These are phyloP conservation scores for Aspergillus incahuasiensis DNA, from an alignment of 495 filamentous ascomycete genomes.

Conservation along the genomic window DNA sequence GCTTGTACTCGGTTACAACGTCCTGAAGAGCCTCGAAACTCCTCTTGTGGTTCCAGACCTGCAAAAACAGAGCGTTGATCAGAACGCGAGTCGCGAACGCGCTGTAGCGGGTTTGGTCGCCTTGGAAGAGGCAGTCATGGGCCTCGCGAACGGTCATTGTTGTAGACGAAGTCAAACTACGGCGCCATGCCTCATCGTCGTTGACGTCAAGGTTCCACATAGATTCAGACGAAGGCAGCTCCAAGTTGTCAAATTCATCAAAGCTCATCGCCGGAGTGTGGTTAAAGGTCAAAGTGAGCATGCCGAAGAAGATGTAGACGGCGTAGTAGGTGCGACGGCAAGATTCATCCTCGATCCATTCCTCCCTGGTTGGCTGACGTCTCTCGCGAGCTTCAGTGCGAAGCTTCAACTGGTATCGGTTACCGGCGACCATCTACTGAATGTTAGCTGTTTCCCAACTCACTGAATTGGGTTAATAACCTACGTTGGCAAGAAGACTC, in stretches of 20 bases:
- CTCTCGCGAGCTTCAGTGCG: constrained; percentile 84
- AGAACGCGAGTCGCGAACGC: constrained; percentile 96
- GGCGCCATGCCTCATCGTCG: constrained; percentile 80
- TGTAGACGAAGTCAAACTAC: constrained; percentile 63
- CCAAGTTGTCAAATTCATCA: constrained; percentile 92
- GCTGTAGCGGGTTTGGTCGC: constrained; percentile 86
- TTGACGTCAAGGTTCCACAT: constrained; percentile 83
- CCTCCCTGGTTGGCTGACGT: constrained; percentile 67
- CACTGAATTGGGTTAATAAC: not conserved
- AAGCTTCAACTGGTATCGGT: constrained; percentile 91
- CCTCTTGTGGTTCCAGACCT: constrained; percentile 98
- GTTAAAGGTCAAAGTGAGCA: constrained; percentile 94
- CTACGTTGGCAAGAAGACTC: constrained; percentile 77
- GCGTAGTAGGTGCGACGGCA: constrained; percentile 96
- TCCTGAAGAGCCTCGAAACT: constrained; percentile 94
- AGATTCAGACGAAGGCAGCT: constrained; percentile 89
- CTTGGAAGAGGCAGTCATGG: constrained; percentile 91
- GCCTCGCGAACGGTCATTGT: constrained; percentile 85
- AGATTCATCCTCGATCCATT: constrained; percentile 97
- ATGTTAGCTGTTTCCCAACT: constrained; percentile 1
- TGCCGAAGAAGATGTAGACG: constrained; percentile 98
- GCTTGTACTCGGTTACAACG: constrained; percentile 97
- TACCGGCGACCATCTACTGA: constrained; percentile 81
- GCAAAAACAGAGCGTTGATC: constrained; percentile 98
- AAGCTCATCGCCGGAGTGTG: constrained; percentile 96